A percentile compares a stretch with the other conserved stretches of the same genome.
Evolutionary conservation across 768 basidiomycete genomes (phyloP).

Genomic region (Vararia minispora): DNA sequence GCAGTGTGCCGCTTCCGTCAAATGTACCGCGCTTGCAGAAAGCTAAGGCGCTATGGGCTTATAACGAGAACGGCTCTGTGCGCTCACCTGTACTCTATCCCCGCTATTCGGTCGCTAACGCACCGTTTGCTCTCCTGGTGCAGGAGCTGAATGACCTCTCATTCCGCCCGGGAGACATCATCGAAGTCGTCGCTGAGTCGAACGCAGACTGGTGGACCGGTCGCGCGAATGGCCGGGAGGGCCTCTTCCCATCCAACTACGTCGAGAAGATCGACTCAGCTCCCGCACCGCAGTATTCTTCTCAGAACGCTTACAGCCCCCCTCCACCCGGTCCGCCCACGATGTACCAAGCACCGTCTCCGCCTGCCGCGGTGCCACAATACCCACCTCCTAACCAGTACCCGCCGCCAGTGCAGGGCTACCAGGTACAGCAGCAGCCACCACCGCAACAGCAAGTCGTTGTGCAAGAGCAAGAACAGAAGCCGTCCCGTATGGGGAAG

Average conservation of each 20-base stretch:
- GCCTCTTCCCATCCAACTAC: constrained; percentile 69
- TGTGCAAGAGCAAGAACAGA: constrained; percentile 4
- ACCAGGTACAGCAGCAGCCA: constrained; percentile 10
- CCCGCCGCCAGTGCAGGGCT: constrained; percentile 14
- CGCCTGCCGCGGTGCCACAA: constrained; percentile 23
- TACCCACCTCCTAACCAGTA: constrained; percentile 14
- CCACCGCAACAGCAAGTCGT: constrained; percentile 10
- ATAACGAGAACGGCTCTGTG: constrained; percentile 49
- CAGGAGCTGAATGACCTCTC: constrained; percentile 75
- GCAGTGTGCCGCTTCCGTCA: constrained; percentile 13
- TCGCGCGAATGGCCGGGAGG: constrained; percentile 46
- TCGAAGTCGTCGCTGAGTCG: constrained; percentile 70
- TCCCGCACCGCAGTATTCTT: constrained; percentile 13
- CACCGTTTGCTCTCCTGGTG: not conserved
- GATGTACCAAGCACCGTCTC: constrained; percentile 23
- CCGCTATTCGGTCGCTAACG: not conserved
- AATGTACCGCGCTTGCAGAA: constrained; percentile 15
- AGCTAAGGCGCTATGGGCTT: constrained; percentile 54
- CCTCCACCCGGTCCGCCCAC: constrained; percentile 8
- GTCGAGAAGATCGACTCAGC: constrained; percentile 44
- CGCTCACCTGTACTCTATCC: constrained; percentile 10
- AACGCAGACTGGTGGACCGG: constrained; percentile 89
- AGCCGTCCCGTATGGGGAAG: constrained; percentile 9
- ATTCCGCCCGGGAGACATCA: constrained; percentile 63
- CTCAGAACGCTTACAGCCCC: constrained; percentile 7